These are phyloP conservation scores for Fraxinus angustifolia DNA, from an alignment of 305 asterid species.

Conservation along the genomic window DNA sequence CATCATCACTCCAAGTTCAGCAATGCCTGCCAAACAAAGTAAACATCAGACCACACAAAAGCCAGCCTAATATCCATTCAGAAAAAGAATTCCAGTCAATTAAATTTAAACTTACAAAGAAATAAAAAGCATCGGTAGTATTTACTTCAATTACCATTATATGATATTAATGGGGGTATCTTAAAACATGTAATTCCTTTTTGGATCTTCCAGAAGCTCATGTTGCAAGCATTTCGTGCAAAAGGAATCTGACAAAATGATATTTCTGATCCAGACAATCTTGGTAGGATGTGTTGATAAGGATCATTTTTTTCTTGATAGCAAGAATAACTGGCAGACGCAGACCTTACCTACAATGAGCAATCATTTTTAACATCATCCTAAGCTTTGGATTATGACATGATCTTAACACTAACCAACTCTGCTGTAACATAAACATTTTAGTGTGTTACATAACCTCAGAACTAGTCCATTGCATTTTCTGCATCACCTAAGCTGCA, in stretches of 20 bases:
- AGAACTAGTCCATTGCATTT: not conserved
- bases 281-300: not conserved
- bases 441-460: not conserved
- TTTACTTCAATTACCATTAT: not conserved
- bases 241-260: not conserved
- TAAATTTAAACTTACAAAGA: not conserved
- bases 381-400: not conserved
- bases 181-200: constrained; percentile 17
- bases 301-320: not conserved
- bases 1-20: constrained; percentile 98
- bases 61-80: constrained; percentile 7
- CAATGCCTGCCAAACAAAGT: constrained; percentile 62
- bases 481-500: not conserved
- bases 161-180: not conserved
- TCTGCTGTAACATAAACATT: not conserved
- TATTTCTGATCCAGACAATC: not conserved
- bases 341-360: not conserved
- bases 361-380: not conserved
- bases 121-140: not conserved
- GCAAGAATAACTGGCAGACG: not conserved
- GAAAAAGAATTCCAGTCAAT: not conserved
- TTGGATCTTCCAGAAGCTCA: constrained; percentile 17
- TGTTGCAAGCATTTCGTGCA: not conserved
- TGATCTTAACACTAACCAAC: not conserved
- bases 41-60: constrained; percentile 32